Percentiles rank a stretch among this genome's conserved stretches.
Conservation (phyloP, 805 yeast genomes). For the Ogataea dorogensis region DNA sequence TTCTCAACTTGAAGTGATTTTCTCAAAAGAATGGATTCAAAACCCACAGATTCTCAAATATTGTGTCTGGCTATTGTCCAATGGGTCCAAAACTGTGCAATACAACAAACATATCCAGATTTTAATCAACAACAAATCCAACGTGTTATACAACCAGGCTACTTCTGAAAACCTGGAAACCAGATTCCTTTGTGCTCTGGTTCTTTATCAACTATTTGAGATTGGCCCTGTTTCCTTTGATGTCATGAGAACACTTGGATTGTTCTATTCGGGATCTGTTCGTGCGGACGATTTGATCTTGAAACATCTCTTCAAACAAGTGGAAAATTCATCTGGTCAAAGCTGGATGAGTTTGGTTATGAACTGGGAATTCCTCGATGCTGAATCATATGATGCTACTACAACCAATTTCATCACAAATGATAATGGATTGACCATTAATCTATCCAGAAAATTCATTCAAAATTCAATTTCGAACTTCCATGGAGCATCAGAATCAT, state of each 20-base stretch:
- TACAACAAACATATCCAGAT: constrained; percentile 60
- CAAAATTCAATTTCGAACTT: constrained; percentile 45
- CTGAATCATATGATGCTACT: constrained; percentile 3
- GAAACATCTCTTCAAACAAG: constrained; percentile 48
- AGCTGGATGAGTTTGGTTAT: constrained; percentile 68
- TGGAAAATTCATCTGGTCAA: constrained; percentile 49
- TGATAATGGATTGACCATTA: constrained; percentile 42
- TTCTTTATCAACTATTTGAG: constrained; percentile 52
- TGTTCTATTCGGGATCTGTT: constrained; percentile 62
- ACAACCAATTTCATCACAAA: constrained; percentile 15
- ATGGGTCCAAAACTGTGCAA: constrained; percentile 38
- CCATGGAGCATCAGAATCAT: constrained; percentile 24
- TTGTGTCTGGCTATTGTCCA: constrained; percentile 39
- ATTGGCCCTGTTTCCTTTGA: constrained; percentile 41
- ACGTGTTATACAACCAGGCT: constrained; percentile 34
- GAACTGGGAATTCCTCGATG: constrained; percentile 61
- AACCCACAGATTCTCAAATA: constrained; percentile 45
- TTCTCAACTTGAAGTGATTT: constrained; percentile 63
- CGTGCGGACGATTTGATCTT: constrained; percentile 61
- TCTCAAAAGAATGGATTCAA: constrained; percentile 47
- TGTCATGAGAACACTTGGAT: constrained; percentile 49
- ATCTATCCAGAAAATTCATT: constrained; percentile 49
- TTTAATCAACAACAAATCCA: constrained; percentile 51
- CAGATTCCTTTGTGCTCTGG: constrained; percentile 44
- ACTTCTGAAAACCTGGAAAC: constrained; percentile 20